Evolutionary conservation across 768 basidiomycete species (phyloP), one percentile per base, ranked within the genome.

Genomic region (Dentipellis sp.): DNA sequence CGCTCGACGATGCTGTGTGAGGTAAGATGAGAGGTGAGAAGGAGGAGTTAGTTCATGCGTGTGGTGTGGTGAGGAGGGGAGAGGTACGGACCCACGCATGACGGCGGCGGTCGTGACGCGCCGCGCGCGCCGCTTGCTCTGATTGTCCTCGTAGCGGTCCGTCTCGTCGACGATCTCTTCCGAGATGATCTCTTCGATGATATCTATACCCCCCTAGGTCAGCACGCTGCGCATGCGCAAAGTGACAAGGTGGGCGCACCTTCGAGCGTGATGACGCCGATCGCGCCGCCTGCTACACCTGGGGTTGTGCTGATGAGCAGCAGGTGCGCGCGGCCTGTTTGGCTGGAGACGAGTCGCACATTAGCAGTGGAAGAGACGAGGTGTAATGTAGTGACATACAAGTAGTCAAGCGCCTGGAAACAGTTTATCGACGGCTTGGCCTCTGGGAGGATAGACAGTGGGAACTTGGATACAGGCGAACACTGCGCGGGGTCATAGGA

Each of bases 81-180:
- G 52, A 56, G 4, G 46, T 12, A 69, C 78, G 37, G 35, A 89
- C 88, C 88, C 87, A 64, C 81, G 76, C 87, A 94, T 91, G 39
- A 91, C 77, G 8, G 81, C 79, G 8, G 86, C 80, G 11, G 84
- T 91, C 11, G 84, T 86, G 57, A 78, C 69, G 12, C 94, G 76
- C 59, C 78, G 83, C 0, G 89, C 93, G 8, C 76, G 73, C 57
- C 77, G 78, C 66, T 93, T 94, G 52, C 82, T 84, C 50, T 83
- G 83, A 65, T 95, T 97, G 62, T 92, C 90, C 61, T 90, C 84
- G 62, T 88, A 94, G 23, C 84, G 78, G 70, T 97, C 94, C 2
- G 93, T 95, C 70, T 97, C 94, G 64, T 95, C 94, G 34, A 95
- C 88, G 54, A 97, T 95, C 67, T 97, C 94, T 71, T 97, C 93